These are phyloP conservation scores for Microsporum audouinii DNA, from an alignment of 2,329 filamentous ascomycete species.

Conservation along the genomic window DNA sequence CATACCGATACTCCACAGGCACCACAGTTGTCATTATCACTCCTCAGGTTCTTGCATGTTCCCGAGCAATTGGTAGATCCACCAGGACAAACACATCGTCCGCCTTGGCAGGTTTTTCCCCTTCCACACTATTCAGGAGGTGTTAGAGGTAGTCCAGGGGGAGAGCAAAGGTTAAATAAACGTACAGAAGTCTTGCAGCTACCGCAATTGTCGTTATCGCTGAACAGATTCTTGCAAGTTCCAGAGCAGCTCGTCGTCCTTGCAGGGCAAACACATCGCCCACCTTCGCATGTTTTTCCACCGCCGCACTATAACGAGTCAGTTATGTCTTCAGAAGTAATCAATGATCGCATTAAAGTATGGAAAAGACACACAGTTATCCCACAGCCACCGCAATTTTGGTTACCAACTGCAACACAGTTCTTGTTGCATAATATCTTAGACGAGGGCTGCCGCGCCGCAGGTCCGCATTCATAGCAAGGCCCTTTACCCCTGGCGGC, in stretches of 20 bases:
- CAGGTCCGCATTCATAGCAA: neutral
- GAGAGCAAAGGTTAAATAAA: neutral
- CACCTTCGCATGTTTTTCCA: neutral
- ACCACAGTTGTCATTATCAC: neutral
- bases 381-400: neutral
- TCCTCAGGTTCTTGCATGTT: neutral
- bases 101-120: neutral
- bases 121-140: neutral
- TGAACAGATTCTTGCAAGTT: neutral
- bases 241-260: neutral
- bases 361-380: neutral
- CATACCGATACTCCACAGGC: neutral
- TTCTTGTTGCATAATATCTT: neutral
- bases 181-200: neutral
- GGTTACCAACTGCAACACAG: neutral
- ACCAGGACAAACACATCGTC: neutral
- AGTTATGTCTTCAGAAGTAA: no score
- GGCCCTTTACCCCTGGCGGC: neutral
- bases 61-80: neutral
- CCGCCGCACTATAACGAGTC: neutral
- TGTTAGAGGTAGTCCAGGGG: neutral
- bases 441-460: neutral
- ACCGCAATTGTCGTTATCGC: neutral
- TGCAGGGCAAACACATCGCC: neutral
- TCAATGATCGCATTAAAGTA: neutral